Evolutionary conservation across 257 asterid species (phyloP).

Genomic region (Solanum rostratum): DNA sequence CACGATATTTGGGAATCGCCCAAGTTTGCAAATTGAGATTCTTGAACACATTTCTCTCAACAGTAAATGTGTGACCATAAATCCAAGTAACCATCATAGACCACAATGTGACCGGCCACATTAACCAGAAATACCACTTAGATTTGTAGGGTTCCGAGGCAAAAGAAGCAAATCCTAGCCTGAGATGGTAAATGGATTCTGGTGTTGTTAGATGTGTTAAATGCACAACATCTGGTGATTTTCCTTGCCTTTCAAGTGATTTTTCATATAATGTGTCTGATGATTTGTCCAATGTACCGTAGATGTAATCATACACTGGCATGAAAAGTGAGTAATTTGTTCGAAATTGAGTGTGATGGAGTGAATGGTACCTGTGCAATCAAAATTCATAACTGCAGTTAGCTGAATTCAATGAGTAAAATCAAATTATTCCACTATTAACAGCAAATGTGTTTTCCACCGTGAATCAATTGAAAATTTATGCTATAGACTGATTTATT

Average conservation of each 20-base stretch:
- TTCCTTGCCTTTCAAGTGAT: conserved; percentile 39
- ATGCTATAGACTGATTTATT: too few species aligned
- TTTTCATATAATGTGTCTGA: conserved; percentile 43
- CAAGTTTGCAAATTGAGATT: conserved; percentile 56
- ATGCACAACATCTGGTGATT: conserved; percentile 58
- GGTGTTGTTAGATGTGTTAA: conserved; percentile 72
- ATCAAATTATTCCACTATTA: not conserved
- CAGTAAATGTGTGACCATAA: conserved; percentile 41
- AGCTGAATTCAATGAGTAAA: not conserved
- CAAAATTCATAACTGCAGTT: not conserved
- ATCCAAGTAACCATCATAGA: conserved; percentile 51
- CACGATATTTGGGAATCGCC: conserved; percentile 61
- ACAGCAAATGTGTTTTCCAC: not conserved
- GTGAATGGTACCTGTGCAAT: conserved; percentile 59
- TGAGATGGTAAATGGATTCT: conserved; percentile 65
- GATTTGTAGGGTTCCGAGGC: conserved; percentile 58
- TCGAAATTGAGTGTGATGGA: conserved; percentile 85
- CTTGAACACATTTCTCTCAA: conserved; percentile 63
- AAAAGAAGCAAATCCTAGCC: conserved; percentile 59
- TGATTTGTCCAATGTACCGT: conserved; percentile 59
- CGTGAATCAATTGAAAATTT: too few species aligned
- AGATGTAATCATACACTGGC: conserved; percentile 77
- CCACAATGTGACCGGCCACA: conserved; percentile 89
- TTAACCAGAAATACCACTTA: conserved; percentile 53
- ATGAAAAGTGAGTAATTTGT: conserved; percentile 86